Conservation (phyloP, 495 filamentous ascomycete genomes). For the Polyplosphaeria fusca region DNA sequence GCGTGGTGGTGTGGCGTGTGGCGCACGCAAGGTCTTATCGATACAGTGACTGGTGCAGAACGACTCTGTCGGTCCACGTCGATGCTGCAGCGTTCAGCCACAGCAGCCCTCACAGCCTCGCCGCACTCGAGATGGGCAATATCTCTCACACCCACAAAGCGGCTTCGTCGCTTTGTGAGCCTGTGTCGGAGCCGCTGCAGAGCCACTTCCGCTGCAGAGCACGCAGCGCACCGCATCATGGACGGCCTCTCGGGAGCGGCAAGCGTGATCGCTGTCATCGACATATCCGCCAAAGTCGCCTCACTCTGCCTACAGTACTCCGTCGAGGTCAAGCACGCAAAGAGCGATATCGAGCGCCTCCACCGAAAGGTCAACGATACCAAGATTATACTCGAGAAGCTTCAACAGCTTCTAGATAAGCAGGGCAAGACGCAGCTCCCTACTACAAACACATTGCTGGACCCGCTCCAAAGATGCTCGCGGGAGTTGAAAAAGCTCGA, state of each 20-base stretch:
- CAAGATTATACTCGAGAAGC: conserved; percentile 10
- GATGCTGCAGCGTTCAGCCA: conserved; percentile 10
- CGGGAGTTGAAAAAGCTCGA: conserved; percentile 38
- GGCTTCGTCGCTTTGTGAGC: conserved; percentile 9
- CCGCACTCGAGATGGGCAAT: conserved; percentile 11
- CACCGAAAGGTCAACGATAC: conserved; percentile 19
- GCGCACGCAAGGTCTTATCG: too few relatives aligned
- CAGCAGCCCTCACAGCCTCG: conserved; percentile 14
- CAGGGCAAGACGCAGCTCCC: conserved; percentile 12
- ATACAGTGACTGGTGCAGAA: neutral
- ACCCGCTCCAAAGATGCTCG: conserved; percentile 31
- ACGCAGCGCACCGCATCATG: conserved; percentile 11
- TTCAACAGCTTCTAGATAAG: conserved; percentile 20
- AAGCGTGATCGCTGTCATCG: too few relatives aligned
- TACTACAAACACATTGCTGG: too few relatives aligned
- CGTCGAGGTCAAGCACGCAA: conserved; percentile 24
- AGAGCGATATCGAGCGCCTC: conserved; percentile 27
- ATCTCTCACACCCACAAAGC: conserved; percentile 14
- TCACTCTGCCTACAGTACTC: conserved; percentile 30
- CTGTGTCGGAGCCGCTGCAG: conserved; percentile 2
- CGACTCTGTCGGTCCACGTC: neutral
- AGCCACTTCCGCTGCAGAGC: too few relatives aligned
- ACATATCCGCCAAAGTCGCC: too few relatives aligned
- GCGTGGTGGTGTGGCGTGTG: too few relatives aligned
- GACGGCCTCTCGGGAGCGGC: conserved; percentile 16